phyloP scores from a whole-genome alignment of 2,329 filamentous ascomycete genomes.

The Aquanectria penicillioides region DNA sequence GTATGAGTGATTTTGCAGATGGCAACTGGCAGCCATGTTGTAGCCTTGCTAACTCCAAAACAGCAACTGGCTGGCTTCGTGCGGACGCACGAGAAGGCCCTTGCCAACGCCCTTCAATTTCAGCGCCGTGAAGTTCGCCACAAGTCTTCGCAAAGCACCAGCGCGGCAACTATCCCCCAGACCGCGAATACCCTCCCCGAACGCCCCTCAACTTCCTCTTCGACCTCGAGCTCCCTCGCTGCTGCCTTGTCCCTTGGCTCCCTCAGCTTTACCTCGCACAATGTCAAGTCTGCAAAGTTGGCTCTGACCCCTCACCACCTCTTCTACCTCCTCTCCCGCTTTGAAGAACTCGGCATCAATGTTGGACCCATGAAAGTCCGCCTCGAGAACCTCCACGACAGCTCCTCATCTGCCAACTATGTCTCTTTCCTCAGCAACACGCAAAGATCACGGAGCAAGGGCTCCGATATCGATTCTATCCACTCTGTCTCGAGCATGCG shows the following conservation, averaged over 20 bases:
- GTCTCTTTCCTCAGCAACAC: conserved; percentile 89
- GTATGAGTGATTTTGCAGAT: conserved; percentile 54
- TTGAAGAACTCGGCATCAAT: conserved; percentile 89
- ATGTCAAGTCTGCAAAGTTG: conserved; percentile 88
- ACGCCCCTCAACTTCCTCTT: conserved; percentile 71
- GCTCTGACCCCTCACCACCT: conserved; percentile 95
- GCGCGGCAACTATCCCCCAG: conserved; percentile 64
- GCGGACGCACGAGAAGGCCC: conserved; percentile 94
- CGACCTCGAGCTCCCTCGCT: conserved; percentile 79
- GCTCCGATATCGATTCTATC: conserved; percentile 88
- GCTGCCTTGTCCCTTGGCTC: conserved; percentile 88
- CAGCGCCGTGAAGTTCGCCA: conserved; percentile 77
- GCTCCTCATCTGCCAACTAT: conserved; percentile 87
- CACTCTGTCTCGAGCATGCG: conserved; percentile 96
- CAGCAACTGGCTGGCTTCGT: conserved; percentile 97
- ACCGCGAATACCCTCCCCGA: conserved; percentile 66
- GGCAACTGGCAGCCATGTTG: conserved; percentile 2
- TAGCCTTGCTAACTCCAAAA: conserved; percentile 44
- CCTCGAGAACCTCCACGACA: conserved; percentile 92
- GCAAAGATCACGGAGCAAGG: conserved; percentile 80
- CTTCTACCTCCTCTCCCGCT: conserved; percentile 94
- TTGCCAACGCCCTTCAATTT: conserved; percentile 93
- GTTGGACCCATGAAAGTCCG: conserved; percentile 97
- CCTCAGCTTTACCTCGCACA: conserved; percentile 85
- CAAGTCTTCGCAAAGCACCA: conserved; percentile 73